Base-by-base conservation (phyloP, 164 flowering plant genomes). In the Nymphaea colorata region DNA sequence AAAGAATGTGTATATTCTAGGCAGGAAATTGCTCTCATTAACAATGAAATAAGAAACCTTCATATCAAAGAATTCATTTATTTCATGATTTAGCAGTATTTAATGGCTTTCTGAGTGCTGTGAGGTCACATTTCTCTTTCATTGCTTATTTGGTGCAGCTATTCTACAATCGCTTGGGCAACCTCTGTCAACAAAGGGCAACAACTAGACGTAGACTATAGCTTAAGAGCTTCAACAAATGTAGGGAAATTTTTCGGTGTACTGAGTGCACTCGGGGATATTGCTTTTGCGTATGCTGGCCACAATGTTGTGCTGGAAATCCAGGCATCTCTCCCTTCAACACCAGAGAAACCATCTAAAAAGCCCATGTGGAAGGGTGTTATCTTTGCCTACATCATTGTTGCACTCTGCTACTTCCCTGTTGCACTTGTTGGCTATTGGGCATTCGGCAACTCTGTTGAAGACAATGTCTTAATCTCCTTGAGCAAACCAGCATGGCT, bases 231-330 rank as follows among this genome's bases (percentile, higher is more conserved):
- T 43, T 18, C 70, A 4, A 76, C 76, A 44, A 67, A 72, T 0
- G 43, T 77, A 3, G 86, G 82, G 18, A 76, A 60, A 0, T 67
- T 82, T 44, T 82, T 86, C 61, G 64, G 66, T 66, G 79, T 84
- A 77, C 81, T 86, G 4, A 78, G 79, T 66, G 90, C 83, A 2
- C 66, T 87, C 64, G 90, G 88, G 0, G 79, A 79, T 57, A 82
- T 87, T 0, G 90, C 85, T 41, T 88, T 88, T 51, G 87, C 90
- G 18, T 88, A 73, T 77, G 90, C 86, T 17, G 90, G 86, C 4
- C 90, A 86, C 78, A 86, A 83, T 74, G 90, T 88, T 70, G 90
- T 82, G 1, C 59, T 87, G 74, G 93, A 87, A 68, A 87, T 87
- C 62, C 92, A 85, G 68, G 89, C 92, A 14, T 82, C 89, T 4